Evolutionary conservation across 2,329 filamentous ascomycete genomes (phyloP).

Genomic region (Lasiodiplodia gonubiensis): DNA sequence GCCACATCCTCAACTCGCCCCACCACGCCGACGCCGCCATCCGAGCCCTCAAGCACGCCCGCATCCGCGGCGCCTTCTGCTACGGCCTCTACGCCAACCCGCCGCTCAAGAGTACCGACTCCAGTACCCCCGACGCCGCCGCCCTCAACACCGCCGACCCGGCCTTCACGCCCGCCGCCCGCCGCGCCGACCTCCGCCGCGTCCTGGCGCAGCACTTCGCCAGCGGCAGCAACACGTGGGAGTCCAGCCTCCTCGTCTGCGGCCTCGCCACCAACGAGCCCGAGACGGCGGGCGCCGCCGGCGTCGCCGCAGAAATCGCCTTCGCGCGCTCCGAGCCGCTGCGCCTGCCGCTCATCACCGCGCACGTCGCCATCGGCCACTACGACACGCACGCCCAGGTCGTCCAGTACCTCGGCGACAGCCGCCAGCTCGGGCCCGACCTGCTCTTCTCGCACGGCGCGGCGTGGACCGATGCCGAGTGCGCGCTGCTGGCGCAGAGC

Average conservation of each 20-base stretch:
- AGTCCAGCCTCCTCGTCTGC: neutral
- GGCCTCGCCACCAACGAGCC: constrained; percentile 4
- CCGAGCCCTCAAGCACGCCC: neutral
- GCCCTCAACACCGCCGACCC: neutral
- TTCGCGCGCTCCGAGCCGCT: neutral
- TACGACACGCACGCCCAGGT: neutral
- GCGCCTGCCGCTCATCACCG: neutral
- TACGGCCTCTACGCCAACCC: constrained; percentile 16
- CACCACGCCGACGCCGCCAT: constrained; percentile 13
- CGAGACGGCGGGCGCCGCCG: neutral
- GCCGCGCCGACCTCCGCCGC: constrained; percentile 7
- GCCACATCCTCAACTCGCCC: constrained; percentile 5
- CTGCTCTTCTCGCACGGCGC: constrained; percentile 14
- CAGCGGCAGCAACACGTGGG: neutral
- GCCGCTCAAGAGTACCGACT: neutral
- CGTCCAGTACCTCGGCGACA: neutral
- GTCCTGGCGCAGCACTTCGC: neutral
- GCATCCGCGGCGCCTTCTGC: constrained; percentile 9
- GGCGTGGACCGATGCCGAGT: neutral
- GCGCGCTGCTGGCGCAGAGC: neutral
- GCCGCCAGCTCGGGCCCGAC: neutral
- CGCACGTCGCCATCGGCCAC: constrained; percentile 19
- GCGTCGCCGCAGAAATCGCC: neutral
- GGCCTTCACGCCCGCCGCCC: constrained; percentile 4
- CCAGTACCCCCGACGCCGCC: neutral